These are phyloP conservation scores for Abelmoschus esculentus DNA, from an alignment of 345 rosid genomes.

Conservation along the genomic window DNA sequence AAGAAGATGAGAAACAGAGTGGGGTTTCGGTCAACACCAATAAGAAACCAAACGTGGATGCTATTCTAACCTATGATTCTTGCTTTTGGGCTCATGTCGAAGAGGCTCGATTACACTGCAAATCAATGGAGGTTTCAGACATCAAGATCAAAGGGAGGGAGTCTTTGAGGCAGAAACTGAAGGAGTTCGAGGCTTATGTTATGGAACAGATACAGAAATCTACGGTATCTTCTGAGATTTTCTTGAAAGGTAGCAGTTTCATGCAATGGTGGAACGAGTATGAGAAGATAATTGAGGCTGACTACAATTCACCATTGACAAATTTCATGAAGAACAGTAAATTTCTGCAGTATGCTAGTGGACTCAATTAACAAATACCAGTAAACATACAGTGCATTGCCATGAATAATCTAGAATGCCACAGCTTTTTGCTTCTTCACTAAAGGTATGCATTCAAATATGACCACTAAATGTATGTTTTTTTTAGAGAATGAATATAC, in stretches of 20 bases:
- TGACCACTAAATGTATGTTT: too few species aligned
- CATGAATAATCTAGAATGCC: background rate
- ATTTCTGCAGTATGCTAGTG: slow-evolving; percentile 25
- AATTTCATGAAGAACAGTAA: slow-evolving; percentile 29
- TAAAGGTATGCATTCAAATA: too few species aligned
- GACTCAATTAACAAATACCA: slow-evolving; percentile 1
- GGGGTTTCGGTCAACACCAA: background rate
- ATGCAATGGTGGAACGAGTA: slow-evolving; percentile 64
- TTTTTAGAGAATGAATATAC: too few species aligned
- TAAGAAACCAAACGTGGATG: slow-evolving; percentile 20
- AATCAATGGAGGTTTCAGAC: slow-evolving; percentile 9
- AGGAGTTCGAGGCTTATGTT: slow-evolving; percentile 32
- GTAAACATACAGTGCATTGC: background rate
- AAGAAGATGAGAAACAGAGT: background rate
- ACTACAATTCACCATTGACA: slow-evolving; percentile 19
- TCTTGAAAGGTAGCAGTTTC: slow-evolving; percentile 48
- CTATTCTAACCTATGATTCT: slow-evolving; percentile 44
- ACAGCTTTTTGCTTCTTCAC: background rate
- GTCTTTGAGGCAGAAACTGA: slow-evolving; percentile 7
- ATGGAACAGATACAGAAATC: slow-evolving; percentile 29
- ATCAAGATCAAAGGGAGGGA: slow-evolving; percentile 5
- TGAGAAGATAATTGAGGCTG: slow-evolving; percentile 18
- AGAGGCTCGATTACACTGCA: slow-evolving; percentile 37
- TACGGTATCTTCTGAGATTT: slow-evolving; percentile 62
- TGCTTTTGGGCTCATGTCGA: slow-evolving; percentile 83